Evolutionary conservation across 495 filamentous ascomycete genomes (phyloP).

Genomic region (Neurospora africana): DNA sequence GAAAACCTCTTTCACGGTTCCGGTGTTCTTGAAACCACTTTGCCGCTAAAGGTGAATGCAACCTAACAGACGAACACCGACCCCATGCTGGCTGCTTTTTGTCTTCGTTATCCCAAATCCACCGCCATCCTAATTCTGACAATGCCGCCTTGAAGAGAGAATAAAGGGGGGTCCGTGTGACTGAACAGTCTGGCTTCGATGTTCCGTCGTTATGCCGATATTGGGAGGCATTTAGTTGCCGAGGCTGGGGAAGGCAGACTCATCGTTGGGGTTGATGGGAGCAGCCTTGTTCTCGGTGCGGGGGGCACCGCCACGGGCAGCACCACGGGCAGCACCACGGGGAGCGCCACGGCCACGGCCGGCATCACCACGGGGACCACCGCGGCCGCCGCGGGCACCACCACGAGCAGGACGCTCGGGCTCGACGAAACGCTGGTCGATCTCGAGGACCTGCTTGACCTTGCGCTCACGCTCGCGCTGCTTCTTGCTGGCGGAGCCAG

Average conservation of each 20-base stretch:
- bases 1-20: not conserved
- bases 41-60: constrained; percentile 2
- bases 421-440: constrained; percentile 74
- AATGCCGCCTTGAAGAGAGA: not conserved
- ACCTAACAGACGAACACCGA: constrained; percentile 4
- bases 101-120: not conserved
- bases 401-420: constrained; percentile 42
- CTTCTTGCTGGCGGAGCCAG: constrained; percentile 64
- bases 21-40: not conserved
- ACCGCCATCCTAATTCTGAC: not conserved
- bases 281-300: constrained; percentile 22
- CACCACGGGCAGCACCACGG: constrained; percentile 38
- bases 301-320: constrained; percentile 26
- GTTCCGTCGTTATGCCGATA: not conserved
- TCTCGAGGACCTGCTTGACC: constrained; percentile 77
- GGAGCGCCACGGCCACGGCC: constrained; percentile 36
- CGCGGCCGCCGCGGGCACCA: constrained; percentile 44
- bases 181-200: not conserved
- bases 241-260: constrained; percentile 63
- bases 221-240: constrained; percentile 32
- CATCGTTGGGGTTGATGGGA: constrained; percentile 52
- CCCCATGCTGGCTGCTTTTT: constrained; percentile 9
- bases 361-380: constrained; percentile 38
- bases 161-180: not conserved
- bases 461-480: constrained; percentile 86